Percentiles rank a stretch among this genome's conserved stretches.
Conservation (phyloP, 139 green algal species). For the Chlamydomonas schloesseri region DNA sequence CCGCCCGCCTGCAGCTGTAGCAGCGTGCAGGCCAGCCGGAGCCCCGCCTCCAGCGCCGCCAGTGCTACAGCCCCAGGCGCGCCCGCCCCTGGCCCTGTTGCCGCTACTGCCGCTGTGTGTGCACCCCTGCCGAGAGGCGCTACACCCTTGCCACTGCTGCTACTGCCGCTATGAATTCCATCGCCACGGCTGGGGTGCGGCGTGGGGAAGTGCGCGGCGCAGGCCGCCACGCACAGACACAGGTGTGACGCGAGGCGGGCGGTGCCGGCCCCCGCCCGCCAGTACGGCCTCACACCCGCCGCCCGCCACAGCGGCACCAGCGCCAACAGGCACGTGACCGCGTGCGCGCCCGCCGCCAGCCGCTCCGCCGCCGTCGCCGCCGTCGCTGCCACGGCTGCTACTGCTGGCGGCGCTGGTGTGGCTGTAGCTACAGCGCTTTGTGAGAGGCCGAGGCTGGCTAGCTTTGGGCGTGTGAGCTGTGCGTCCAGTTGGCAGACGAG, state of each 20-base stretch:
- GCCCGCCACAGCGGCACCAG: conserved; percentile 1
- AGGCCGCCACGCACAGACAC: not conserved
- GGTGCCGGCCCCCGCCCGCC: not conserved
- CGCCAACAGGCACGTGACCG: not conserved
- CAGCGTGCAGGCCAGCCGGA: not conserved
- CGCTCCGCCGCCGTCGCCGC: not conserved
- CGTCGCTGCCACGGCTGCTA: not conserved
- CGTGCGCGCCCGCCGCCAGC: not conserved
- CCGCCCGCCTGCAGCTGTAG: not conserved
- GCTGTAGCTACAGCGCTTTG: not conserved
- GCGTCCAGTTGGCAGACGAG: not conserved
- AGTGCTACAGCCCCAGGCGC: not conserved
- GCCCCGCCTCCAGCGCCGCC: not conserved
- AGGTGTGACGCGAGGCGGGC: not conserved
- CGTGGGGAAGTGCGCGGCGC: not conserved
- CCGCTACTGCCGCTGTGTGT: not conserved
- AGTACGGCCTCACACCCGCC: not conserved
- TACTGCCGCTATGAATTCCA: not conserved
- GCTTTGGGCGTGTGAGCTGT: too few relatives aligned
- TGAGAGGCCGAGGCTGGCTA: too few relatives aligned
- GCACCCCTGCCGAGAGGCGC: too few relatives aligned
- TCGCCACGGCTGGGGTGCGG: too few relatives aligned
- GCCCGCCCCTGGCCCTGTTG: not conserved
- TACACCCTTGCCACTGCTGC: not conserved
- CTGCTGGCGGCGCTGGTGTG: not conserved